phyloP scores from a whole-genome alignment of 208 protist species.

The Leishmania major region DNA sequence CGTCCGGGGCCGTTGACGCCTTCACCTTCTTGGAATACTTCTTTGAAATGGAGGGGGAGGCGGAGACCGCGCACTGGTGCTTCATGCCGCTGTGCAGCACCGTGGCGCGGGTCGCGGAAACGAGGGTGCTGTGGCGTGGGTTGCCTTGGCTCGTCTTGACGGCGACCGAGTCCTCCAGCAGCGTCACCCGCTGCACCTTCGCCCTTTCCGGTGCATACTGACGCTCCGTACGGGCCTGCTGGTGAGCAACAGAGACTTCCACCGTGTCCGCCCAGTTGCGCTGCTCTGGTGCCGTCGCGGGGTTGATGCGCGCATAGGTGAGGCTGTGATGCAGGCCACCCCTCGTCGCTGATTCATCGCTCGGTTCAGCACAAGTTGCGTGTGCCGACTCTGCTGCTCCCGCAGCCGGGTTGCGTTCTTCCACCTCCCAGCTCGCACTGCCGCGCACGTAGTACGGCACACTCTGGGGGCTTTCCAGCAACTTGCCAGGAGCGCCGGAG shows the following conservation, averaged over 20 bases:
- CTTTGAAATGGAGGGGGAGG: background rate
- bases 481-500: background rate
- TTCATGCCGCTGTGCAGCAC: constrained; percentile 21
- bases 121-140: constrained; percentile 23
- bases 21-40: background rate
- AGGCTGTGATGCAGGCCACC: constrained; percentile 15
- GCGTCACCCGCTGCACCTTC: constrained; percentile 35
- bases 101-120: constrained; percentile 14
- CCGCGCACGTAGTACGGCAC: constrained; percentile 42
- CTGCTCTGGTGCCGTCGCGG: background rate
- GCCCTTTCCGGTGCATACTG: constrained; percentile 20
- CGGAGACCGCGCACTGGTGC: background rate
- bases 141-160: constrained; percentile 12
- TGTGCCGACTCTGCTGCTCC: background rate
- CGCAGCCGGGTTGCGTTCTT: constrained; percentile 26
- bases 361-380: background rate
- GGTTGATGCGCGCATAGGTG: background rate
- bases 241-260: constrained; percentile 22
- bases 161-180: constrained; percentile 25
- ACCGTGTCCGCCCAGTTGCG: constrained; percentile 32
- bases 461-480: constrained; percentile 28
- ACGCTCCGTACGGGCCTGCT: constrained; percentile 34
- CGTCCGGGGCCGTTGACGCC: background rate
- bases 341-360: background rate
- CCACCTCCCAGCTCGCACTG: constrained; percentile 25